phyloP scores from a whole-genome alignment of 2,329 filamentous ascomycete species.

The Trichoderma guizhouense region DNA sequence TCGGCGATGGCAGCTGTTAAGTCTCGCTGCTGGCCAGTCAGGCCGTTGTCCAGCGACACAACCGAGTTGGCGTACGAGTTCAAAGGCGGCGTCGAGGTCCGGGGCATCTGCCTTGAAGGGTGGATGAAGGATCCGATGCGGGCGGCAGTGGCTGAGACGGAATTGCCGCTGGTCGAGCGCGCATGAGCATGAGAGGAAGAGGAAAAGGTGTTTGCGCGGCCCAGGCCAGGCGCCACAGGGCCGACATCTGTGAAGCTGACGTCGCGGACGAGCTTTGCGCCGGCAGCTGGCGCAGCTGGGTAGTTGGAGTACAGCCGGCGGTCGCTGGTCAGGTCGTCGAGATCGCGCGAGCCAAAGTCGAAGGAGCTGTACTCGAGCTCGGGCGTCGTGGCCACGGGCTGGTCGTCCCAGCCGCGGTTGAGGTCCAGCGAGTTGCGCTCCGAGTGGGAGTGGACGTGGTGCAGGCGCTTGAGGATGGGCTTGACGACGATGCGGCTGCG shows the following conservation, averaged over 20 bases:
- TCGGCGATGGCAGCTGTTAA: slow-evolving; percentile 34
- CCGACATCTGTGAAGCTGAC: slow-evolving; percentile 42
- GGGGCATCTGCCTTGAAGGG: slow-evolving; percentile 62
- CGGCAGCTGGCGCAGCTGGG: slow-evolving; percentile 24
- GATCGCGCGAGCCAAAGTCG: slow-evolving; percentile 29
- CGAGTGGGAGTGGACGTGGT: slow-evolving; percentile 38
- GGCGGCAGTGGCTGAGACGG: slow-evolving; percentile 53
- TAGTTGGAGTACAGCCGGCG: slow-evolving; percentile 18
- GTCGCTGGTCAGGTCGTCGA: slow-evolving; percentile 25
- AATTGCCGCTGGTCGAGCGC: slow-evolving; percentile 56
- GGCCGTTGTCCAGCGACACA: slow-evolving; percentile 46
- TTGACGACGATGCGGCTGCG: slow-evolving; percentile 51
- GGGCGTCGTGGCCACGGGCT: slow-evolving; percentile 29
- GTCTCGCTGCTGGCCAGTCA: slow-evolving; percentile 40
- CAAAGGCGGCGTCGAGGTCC: slow-evolving; percentile 57
- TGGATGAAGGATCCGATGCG: slow-evolving; percentile 55
- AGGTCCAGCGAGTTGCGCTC: slow-evolving; percentile 63
- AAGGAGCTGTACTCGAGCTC: slow-evolving; percentile 29
- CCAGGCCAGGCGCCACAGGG: not conserved
- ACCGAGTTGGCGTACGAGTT: slow-evolving; percentile 57
- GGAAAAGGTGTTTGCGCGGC: slow-evolving; percentile 35
- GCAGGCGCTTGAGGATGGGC: slow-evolving; percentile 60
- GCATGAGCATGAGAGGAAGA: slow-evolving; percentile 50
- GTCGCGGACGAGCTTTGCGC: slow-evolving; percentile 34
- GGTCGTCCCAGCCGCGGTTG: slow-evolving; percentile 58